phyloP scores from a whole-genome alignment of 2,329 filamentous ascomycete genomes.

The Colletotrichum zoysiae region DNA sequence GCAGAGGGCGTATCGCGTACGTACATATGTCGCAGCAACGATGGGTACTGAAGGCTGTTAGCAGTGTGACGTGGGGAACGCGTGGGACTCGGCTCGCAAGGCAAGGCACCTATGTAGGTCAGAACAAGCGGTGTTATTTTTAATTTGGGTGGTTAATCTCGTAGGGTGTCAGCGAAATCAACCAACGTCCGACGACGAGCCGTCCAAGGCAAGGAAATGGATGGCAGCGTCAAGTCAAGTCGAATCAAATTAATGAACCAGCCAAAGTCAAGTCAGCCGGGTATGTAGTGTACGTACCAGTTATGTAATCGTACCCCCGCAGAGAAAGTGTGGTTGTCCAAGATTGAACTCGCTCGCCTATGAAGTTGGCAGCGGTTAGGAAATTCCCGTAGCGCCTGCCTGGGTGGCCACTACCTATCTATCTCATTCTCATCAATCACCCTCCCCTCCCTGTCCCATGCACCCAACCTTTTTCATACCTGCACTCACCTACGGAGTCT shows the following conservation, averaged over 20 bases:
- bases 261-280: slow-evolving; percentile 22
- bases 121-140: slow-evolving; percentile 20
- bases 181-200: not conserved
- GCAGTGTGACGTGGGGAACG: slow-evolving; percentile 28
- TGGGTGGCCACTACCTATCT: slow-evolving; percentile 2
- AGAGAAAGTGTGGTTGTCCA: slow-evolving; percentile 6
- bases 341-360: slow-evolving; percentile 19
- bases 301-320: not conserved
- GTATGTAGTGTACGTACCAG: too few species aligned
- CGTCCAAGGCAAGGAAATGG: not conserved
- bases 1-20: too few species aligned
- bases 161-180: slow-evolving; percentile 18
- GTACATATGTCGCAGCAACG: not conserved
- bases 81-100: not conserved
- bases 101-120: too few species aligned
- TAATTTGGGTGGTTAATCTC: slow-evolving; percentile 25
- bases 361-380: slow-evolving; percentile 10
- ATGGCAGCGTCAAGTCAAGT: not conserved
- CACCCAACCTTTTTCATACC: not conserved
- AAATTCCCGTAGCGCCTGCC: slow-evolving; percentile 14
- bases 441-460: not conserved
- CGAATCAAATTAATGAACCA: not conserved
- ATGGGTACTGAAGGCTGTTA: slow-evolving; percentile 16
- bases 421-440: too few species aligned
- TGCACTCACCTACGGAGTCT: too few species aligned